Base-by-base conservation (phyloP, 2,329 filamentous ascomycete species). In the Aspergillus intermedius region DNA sequence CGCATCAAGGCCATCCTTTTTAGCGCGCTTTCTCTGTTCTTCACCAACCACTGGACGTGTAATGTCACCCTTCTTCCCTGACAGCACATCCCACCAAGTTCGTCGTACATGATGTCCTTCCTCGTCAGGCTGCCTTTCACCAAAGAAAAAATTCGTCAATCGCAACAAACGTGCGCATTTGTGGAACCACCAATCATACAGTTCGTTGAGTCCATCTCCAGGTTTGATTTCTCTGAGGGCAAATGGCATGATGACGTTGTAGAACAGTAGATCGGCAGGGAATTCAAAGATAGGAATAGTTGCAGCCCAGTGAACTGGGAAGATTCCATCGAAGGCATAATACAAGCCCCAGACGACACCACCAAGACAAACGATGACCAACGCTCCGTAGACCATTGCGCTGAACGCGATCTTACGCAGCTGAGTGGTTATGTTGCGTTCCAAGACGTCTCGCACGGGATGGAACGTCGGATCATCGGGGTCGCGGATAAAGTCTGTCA, bases 381-480 rank as follows among this genome's bases (percentile, higher is more conserved):
- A 74, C 0, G 87, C 89, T 30, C 93, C 94, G 60, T 98, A 98
- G 2, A 98, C 91, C 49, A 97, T 82, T 13, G 91, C 94, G 53
- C 91, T 96, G 63, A 97, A 97, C 2, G 91, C 79, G 44, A 98
- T 98, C 72, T 98, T 98, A 48, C 91, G 84, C 30, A 98, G 80
- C 69, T 98, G 93, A 0, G 91, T 95, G 10, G 87, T 84, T 44
- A 98, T 86, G 58, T 86, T 95, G 30, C 93, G 84, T 68, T 98
- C 93, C 15, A 98, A 79, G 10, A 98, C 93, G 68, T 98, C 93
- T 34, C 94, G 87, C 4, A 98, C 91, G 0, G 93, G 93, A 65
- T 98, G 93, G 67, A 98, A 98, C 10, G 93, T 95, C 7, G 94
- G 93, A 68, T 98, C 93, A 67, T 98, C 94, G 5, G 93, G 93